These are phyloP conservation scores for Acacia acuminata DNA, from an alignment of 306 rosid species.

Conservation along the genomic window DNA sequence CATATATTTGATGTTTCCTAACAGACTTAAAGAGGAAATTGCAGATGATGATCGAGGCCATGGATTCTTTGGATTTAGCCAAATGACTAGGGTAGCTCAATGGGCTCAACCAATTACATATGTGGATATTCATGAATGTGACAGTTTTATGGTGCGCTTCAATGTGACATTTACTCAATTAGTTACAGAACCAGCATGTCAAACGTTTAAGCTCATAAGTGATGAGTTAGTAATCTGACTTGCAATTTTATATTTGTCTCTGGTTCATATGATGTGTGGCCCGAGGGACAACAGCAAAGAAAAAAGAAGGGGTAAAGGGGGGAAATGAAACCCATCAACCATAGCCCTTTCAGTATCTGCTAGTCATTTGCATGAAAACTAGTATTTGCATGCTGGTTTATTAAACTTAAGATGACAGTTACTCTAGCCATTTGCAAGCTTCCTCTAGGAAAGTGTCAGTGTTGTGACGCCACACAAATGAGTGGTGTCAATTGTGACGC, in stretches of 20 bases:
- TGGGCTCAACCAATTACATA: slow-evolving; percentile 95
- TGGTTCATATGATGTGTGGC: not conserved
- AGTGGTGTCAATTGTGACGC: too few species aligned
- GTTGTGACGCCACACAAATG: too few species aligned
- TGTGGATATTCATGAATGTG: slow-evolving; percentile 67
- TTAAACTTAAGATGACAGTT: slow-evolving; percentile 10
- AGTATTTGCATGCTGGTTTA: not conserved
- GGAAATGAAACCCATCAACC: not conserved
- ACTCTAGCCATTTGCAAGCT: slow-evolving; percentile 9
- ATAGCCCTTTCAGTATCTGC: slow-evolving; percentile 13
- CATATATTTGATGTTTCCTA: too few species aligned
- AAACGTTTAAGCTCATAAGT: not conserved
- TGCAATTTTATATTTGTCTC: slow-evolving; percentile 11
- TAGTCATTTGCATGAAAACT: slow-evolving; percentile 4
- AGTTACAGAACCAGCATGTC: not conserved
- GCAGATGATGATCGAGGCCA: slow-evolving; percentile 81
- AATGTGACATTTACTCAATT: slow-evolving; percentile 13
- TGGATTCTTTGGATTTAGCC: slow-evolving; percentile 63
- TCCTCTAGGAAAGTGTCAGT: too few species aligned
- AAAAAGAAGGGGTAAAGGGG: not conserved
- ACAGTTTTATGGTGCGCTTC: slow-evolving; percentile 71
- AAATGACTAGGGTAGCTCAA: slow-evolving; percentile 60
- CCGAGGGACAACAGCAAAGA: not conserved
- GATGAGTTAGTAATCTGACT: not conserved
- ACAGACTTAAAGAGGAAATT: slow-evolving; percentile 69